phyloP scores from a whole-genome alignment of 1,284 basidiomycete genomes.

The Boletellus deceptivus region DNA sequence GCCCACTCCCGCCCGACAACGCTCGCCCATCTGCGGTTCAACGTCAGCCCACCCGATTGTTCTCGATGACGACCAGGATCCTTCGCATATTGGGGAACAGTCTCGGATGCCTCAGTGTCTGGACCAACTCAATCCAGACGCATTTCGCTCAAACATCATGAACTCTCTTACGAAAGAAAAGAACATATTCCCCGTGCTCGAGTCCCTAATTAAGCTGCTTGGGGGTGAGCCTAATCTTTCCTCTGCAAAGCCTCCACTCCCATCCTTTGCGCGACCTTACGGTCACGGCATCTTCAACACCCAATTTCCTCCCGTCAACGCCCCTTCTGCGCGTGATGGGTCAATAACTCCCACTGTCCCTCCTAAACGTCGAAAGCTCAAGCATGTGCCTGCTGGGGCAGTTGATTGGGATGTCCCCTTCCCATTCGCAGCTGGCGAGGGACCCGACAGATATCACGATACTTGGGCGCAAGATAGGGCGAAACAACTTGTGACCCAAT shows the following conservation, averaged over 20 bases:
- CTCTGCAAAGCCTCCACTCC: not conserved
- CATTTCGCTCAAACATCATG: conserved; percentile 56
- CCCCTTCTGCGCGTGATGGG: not conserved
- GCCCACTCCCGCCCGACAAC: conserved; percentile 31
- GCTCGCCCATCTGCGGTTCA: conserved; percentile 41
- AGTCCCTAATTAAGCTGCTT: conserved; percentile 56
- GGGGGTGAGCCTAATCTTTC: conserved; percentile 23
- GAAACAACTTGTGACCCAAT: conserved; percentile 57
- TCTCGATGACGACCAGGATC: conserved; percentile 55
- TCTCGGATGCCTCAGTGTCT: conserved; percentile 8
- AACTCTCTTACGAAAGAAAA: conserved; percentile 57
- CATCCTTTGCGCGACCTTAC: conserved; percentile 25
- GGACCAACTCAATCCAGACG: conserved; percentile 33
- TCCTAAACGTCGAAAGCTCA: conserved; percentile 60
- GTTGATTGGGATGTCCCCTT: conserved; percentile 78
- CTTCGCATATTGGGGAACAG: conserved; percentile 8
- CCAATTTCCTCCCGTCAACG: conserved; percentile 7
- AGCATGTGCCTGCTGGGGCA: conserved; percentile 70
- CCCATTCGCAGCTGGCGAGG: conserved; percentile 67
- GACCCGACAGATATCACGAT: conserved; percentile 55
- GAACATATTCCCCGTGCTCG: conserved; percentile 64
- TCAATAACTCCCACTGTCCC: conserved; percentile 16
- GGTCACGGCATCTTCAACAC: conserved; percentile 15
- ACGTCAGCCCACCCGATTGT: conserved; percentile 65
- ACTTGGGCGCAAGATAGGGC: conserved; percentile 64